Evolutionary conservation across 2,329 filamentous ascomycete genomes (phyloP), one percentile per base, ranked within the genome.

Genomic region (Lanzia echinophila): DNA sequence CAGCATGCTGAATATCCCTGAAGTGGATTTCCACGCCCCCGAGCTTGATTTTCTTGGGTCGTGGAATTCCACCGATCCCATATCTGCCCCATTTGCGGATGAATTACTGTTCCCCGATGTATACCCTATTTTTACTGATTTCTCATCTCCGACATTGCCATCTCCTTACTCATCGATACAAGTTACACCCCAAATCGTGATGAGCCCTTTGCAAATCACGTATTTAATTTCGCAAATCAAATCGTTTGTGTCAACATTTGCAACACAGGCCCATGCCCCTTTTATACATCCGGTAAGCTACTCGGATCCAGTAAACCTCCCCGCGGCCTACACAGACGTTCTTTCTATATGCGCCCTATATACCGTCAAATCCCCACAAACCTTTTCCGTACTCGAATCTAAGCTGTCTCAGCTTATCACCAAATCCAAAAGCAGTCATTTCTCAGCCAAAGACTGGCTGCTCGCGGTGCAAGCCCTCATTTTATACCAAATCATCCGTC

Each of bases 401-500:
- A 61, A 57, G 32, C 8, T 62, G 1, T 47, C 33, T 2, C 34
- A 38, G 5, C 50, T 62, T 3, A 41, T 58, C 3, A 19, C 42
- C 15, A 20, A 31, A n/a, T 54, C 59, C 17, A 38, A 51, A n/a
- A 46, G 32, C 4, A 33, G 48, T 13, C 33, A 39, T 6, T 50
- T 50, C 39, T 11, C 20, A 11, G 20, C 55, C 8, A 34, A 55
- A 39, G 46, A 61, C 11, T 47, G 53, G 38, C 54, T 59, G 10
- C 47, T 59, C 2, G 53, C 38, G 11, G 49, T 67, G 3, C 65
- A 67, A 47, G 53, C 51, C 2, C 50, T 67, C 3, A 31, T 65
- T n/a, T 55, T 67, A 5, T 67, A 64, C 41, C 65, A 67, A 32
- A 57, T 63, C 17, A 67, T 67, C 12, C 58, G 65, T 12, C 57